These are phyloP conservation scores for Thalassiosira ordinaria DNA, from an alignment of 352 stramenopile species.

Conservation along the genomic window DNA sequence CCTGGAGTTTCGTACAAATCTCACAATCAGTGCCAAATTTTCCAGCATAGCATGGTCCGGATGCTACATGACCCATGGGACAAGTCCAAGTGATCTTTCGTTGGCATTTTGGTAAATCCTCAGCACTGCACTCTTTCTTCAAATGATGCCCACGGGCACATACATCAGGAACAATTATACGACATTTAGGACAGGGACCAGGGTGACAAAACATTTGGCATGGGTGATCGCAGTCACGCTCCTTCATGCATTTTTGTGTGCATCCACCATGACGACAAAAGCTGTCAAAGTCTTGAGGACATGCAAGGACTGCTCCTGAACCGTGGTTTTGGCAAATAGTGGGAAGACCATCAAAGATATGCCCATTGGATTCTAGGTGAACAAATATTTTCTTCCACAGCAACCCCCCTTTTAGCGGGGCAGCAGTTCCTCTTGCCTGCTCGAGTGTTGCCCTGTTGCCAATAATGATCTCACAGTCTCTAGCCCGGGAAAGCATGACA, in stretches of 20 bases:
- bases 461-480: slow-evolving; percentile 44
- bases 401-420: slow-evolving; percentile 19
- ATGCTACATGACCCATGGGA: slow-evolving; percentile 20
- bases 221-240: slow-evolving; percentile 15
- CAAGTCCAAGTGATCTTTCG: slow-evolving; percentile 27
- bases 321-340: slow-evolving; percentile 26
- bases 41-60: slow-evolving; percentile 19
- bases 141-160: slow-evolving; percentile 25
- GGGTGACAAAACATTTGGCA: slow-evolving; percentile 36
- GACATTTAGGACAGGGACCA: slow-evolving; percentile 18
- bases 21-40: slow-evolving; percentile 32
- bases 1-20: slow-evolving; percentile 1
- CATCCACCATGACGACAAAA: slow-evolving; percentile 31
- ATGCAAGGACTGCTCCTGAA: slow-evolving; percentile 2
- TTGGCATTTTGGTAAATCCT: slow-evolving; percentile 18
- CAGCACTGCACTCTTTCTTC: slow-evolving; percentile 22
- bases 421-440: slow-evolving; percentile 10
- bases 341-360: slow-evolving; percentile 30
- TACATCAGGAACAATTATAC: slow-evolving; percentile 13
- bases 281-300: slow-evolving; percentile 16
- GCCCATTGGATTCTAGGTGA: slow-evolving; percentile 21
- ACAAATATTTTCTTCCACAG: slow-evolving; percentile 36
- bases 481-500: slow-evolving; percentile 32
- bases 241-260: slow-evolving; percentile 24
- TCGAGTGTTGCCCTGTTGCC: slow-evolving; percentile 29